Percentiles rank a stretch among this genome's conserved stretches.
phyloP scores from a whole-genome alignment of 2,329 filamentous ascomycete species.

The Pochonia chlamydosporia region DNA sequence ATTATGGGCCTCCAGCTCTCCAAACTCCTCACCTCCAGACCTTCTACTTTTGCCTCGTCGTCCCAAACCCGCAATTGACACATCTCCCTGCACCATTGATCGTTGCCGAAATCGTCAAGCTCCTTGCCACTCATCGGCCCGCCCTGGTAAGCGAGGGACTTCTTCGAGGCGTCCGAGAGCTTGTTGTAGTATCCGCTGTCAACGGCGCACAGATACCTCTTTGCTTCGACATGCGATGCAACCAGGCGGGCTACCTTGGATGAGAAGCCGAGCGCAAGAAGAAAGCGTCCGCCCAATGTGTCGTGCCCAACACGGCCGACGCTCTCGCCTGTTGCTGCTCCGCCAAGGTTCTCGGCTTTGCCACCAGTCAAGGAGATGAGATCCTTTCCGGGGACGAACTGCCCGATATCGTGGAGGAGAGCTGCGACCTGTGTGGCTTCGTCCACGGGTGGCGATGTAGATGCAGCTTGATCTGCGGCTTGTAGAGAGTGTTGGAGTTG shows the following conservation, averaged over 20 bases:
- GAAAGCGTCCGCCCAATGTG: constrained; percentile 8
- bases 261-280: constrained; percentile 12
- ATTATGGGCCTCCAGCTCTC: constrained; percentile 3
- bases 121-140: constrained; percentile 10
- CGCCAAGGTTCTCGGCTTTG: constrained; percentile 10
- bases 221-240: constrained; percentile 14
- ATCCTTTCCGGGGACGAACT: constrained; percentile 11
- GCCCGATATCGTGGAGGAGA: constrained; percentile 14
- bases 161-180: constrained; percentile 14
- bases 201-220: constrained; percentile 14
- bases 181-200: constrained; percentile 10
- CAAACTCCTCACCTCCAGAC: constrained; percentile 4
- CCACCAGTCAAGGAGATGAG: constrained; percentile 8
- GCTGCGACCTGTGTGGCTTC: constrained; percentile 15
- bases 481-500: constrained; percentile 15
- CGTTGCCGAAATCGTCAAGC: constrained; percentile 7
- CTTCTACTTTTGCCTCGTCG: constrained; percentile 12
- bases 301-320: constrained; percentile 15
- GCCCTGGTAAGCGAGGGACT: constrained; percentile 12
- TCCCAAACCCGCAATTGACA: constrained; percentile 13
- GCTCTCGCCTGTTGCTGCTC: constrained; percentile 1
- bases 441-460: constrained; percentile 10
- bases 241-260: constrained; percentile 12
- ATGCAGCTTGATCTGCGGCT: constrained; percentile 10
- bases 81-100: constrained; percentile 12